Base-by-base conservation (phyloP, 208 protist genomes). In the Trypanosoma brucei region DNA sequence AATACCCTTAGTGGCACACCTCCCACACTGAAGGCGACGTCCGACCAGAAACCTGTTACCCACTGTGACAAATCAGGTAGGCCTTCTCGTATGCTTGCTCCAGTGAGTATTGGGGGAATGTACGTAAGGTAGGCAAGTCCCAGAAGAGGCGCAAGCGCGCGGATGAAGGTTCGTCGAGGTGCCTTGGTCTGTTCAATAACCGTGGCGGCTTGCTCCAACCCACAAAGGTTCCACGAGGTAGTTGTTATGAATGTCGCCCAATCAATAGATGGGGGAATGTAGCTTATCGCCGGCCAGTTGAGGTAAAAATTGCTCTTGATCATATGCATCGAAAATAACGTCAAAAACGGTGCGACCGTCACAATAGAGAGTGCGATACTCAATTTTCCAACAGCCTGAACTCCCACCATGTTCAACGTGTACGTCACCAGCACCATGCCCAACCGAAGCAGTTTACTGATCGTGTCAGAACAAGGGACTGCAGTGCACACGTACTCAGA, bases 171-270 rank as follows among this genome's bases (percentile, higher is more conserved):
- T 14, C 51, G 56, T 72, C 87, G 81, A 45, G 86, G 82, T 34
- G 84, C 59, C 39, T 79, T 65, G 8, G 88, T 70, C 8, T 93
- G 81, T 70, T 93, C 83, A 46, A 76, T 72, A 39, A 93, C 78
- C 2, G 81, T 67, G 9, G 80, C 83, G 1, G 79, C 86, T 64
- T 93, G 86, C 69, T 93, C 86, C 3, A 93, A 53, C 0, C 86
- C 86, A 37, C 83, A 93, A 4, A 93, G 70, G 53, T 88, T 90
- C 86, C 86, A 93, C 39, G 86, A 93, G 30, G 79, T 81, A 5
- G 86, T 93, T 38, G 83, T 72, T 52, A 93, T 65, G 58, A 91
- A 93, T 8, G 70, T 80, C 22, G 81, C 37, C 84, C 83, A 93
- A 51, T 88, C 55, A 40, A 93, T 77, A 14, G 57, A 70, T 1